These are phyloP conservation scores for Candida buenavistaensis DNA, from an alignment of 1,139 yeast species.

Conservation along the genomic window DNA sequence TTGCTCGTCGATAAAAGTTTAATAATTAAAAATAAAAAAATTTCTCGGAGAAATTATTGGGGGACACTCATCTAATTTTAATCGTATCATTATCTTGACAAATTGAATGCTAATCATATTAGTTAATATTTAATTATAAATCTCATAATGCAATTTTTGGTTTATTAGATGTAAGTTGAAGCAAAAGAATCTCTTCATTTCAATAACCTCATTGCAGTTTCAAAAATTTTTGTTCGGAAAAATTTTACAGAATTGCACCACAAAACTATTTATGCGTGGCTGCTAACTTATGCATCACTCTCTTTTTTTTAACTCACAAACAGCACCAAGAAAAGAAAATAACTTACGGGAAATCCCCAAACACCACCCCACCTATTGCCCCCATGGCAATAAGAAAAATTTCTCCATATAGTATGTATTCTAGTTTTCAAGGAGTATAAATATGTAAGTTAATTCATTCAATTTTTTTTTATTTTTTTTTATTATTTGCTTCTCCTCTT, in stretches of 20 bases:
- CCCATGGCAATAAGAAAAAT: background rate
- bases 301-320: background rate
- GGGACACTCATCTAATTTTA: no score
- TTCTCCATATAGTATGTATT: background rate
- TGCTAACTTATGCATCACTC: slow-evolving; percentile 2
- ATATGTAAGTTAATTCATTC: slow-evolving; percentile 1
- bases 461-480: no score
- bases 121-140: no score
- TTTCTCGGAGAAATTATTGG: slow-evolving; percentile 2
- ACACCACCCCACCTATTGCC: slow-evolving; percentile 4
- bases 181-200: no score
- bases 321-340: background rate
- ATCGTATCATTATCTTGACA: background rate
- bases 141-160: no score
- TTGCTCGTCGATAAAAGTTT: no score
- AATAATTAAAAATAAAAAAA: background rate
- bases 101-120: no score
- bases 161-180: no score
- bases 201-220: no score
- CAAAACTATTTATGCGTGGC: slow-evolving; percentile 1
- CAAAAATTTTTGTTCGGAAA: background rate
- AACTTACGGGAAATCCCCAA: slow-evolving; percentile 1
- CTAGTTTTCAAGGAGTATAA: no score
- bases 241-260: background rate
- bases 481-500: background rate